Base-by-base conservation (phyloP, 2,329 filamentous ascomycete genomes). In the Aureobasidium leucospermi region DNA sequence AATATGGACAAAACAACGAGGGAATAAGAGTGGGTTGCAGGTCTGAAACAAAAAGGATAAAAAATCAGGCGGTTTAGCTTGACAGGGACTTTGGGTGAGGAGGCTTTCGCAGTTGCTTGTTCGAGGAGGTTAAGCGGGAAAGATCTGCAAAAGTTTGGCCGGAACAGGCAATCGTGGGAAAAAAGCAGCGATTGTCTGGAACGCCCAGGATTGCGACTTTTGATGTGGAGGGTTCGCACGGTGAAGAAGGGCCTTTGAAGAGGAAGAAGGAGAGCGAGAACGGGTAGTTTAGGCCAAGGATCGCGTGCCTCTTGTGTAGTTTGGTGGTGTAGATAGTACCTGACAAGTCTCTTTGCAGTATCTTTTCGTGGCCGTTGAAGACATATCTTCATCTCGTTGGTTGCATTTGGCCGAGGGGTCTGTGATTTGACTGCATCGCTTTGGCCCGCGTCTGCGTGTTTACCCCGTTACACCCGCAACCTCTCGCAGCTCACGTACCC, bases 381-480 rank as follows among this genome's bases (percentile, higher is more conserved):
- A 39, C 39, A 11, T 19, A 6, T 34, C 38, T 11, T 52, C 36
- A 15, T 13, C 29, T 28, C 34, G 19, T 31, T 13, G 10, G 32
- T 34, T 29, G 52, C 52, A 36, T 46, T 56, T 56, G 39, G 41
- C 52, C 52, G 52, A 56, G 38, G 51, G 39, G 39, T 56, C 29
- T 56, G 52, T 45, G 52, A 56, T 58, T 58, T 34, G 41, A 39
- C 34, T 47, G 42, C 29, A 13, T 48, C 55, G 55, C 55, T 58
- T 56, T 58, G 55, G 43, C 52, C 52, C 52, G 52, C 52, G 55
- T 58, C 34, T 15, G 7, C 36, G 52, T 58, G 43, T 48, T 58
- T 58, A 58, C 42, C 55, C 43, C 53, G 53, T 57, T 57, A 46
- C 53, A 57, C 53, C 55, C 55, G 55, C 53, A 58, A 58, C 55